Percentiles rank a stretch among this genome's conserved stretches.
phyloP scores from a whole-genome alignment of 306 rosid species.

The Corylus avellana region DNA sequence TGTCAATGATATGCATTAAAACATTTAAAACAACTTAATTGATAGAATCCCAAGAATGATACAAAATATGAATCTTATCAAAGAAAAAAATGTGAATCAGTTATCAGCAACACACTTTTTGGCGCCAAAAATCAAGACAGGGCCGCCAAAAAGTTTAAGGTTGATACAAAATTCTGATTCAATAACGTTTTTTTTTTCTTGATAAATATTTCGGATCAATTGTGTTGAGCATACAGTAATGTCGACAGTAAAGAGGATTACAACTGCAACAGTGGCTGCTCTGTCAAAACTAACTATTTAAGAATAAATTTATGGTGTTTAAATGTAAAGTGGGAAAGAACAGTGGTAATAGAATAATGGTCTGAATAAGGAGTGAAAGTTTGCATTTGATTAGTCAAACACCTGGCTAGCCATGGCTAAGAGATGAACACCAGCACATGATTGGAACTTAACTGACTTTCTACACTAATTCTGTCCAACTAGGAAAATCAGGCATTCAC shows the following conservation, averaged over 20 bases:
- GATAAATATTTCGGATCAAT: neutral
- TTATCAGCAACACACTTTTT: neutral
- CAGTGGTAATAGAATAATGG: neutral
- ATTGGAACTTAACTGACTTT: neutral
- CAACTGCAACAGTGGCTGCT: neutral
- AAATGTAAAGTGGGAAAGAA: neutral
- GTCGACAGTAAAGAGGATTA: neutral
- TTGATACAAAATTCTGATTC: neutral
- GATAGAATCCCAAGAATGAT: neutral
- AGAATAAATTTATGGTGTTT: neutral
- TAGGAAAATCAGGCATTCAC: neutral
- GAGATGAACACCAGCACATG: neutral
- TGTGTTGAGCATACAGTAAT: neutral
- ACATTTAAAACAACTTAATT: conserved; percentile 4
- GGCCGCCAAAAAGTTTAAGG: neutral
- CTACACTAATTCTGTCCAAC: neutral
- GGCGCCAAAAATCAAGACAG: neutral
- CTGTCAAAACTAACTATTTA: neutral
- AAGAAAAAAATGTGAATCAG: conserved; percentile 15
- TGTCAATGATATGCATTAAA: conserved; percentile 4
- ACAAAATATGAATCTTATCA: conserved; percentile 13
- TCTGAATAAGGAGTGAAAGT: neutral
- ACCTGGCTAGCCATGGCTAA: neutral
- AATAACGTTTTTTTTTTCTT: no score
- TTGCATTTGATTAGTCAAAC: neutral